Evolutionary conservation across 148 eudicot genomes (phyloP), one percentile per base, ranked within the genome.

Genomic region (Heliamphora exappendiculata): DNA sequence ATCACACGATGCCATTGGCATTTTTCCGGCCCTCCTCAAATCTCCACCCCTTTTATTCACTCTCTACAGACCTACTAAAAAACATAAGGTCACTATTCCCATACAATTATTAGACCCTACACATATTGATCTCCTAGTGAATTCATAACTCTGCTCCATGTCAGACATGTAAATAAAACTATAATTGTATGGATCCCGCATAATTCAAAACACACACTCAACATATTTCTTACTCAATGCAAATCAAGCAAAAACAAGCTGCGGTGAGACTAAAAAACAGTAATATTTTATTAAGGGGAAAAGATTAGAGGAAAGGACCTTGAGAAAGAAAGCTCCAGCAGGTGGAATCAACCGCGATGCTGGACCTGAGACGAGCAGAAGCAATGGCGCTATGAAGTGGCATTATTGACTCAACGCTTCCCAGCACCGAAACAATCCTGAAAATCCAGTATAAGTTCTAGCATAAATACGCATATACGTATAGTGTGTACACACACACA

Each of bases 361-460:
- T 82, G 42, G 94, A 88, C 41, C 67, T 85, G 8, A 90, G 86
- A 33, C 94, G 88, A 68, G 91, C 85, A 28, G 89, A 76, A 58
- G 94, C 94, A 66, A 86, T 84, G 26, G 88, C 84, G 50, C 87
- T 88, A 54, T 90, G 93, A 76, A 90, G 90, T 22, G 93, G 93
- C 83, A 86, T 70, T 86, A 86, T 82, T 26, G 93, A 81, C 79
- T 88, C 93, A 12, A 87, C 79, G 5, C 72, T 76, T 66, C 72
- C 78, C 72, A 76, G 45, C 47, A 66, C 63, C 37, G 72, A 24
- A 36, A 49, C 63, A 54, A 76, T 51, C 63, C 78, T 76, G 50
- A 64, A 42, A 76, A 76, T 22, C 72, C 47, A 24, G 12, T 3
- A 4, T 24, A 39, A 13, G 1, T 5, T n/a, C 45, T 53, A 9